These are phyloP conservation scores for Neurospora sp. DNA, from an alignment of 495 filamentous ascomycete genomes.

Conservation along the genomic window DNA sequence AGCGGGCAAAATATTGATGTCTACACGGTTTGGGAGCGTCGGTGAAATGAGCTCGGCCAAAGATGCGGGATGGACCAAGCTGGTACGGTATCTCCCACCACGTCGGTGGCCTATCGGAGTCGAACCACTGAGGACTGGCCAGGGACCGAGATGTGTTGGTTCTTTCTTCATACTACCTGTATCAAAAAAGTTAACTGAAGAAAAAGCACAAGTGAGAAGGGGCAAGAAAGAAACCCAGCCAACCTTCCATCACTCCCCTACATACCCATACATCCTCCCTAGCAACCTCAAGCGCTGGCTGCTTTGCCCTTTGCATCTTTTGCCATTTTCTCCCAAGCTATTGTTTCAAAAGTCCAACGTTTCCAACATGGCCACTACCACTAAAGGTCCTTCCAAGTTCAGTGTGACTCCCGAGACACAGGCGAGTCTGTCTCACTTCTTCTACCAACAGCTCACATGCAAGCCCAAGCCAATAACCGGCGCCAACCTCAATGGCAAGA, in stretches of 20 bases:
- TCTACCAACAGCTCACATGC: not conserved
- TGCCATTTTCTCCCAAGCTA: not conserved
- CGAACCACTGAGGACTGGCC: too few relatives aligned
- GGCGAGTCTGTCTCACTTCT: not conserved
- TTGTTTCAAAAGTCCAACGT: not conserved
- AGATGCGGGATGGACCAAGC: not conserved
- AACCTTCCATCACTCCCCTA: not conserved
- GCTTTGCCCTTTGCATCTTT: not conserved
- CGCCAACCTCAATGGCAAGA: constrained; percentile 19
- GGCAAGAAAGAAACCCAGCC: not conserved
- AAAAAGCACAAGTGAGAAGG: not conserved
- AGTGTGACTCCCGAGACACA: not conserved
- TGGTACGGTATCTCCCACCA: not conserved
- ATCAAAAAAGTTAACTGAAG: not conserved
- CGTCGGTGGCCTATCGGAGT: not conserved
- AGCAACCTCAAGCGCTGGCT: not conserved
- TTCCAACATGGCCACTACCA: not conserved
- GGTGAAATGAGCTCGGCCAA: not conserved
- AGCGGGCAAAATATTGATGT: not conserved
- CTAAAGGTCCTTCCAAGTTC: not conserved
- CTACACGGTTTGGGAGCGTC: not conserved
- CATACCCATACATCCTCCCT: not conserved
- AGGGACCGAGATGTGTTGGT: not conserved
- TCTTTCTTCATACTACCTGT: not conserved
- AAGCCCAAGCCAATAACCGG: not conserved